Base-by-base conservation (phyloP, 768 basidiomycete species). In the Russula foetens region DNA sequence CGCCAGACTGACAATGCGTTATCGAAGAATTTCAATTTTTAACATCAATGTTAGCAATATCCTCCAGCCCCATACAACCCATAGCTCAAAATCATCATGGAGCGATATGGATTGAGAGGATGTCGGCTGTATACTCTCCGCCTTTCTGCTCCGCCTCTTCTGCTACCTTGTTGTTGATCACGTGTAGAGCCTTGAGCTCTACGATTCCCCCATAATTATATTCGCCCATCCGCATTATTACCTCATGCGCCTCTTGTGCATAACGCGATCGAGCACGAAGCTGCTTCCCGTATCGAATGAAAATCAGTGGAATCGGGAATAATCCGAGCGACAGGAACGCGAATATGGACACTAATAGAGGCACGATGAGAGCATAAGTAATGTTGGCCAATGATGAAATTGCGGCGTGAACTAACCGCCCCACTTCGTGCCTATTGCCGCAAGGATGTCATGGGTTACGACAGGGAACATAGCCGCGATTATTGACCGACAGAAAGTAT, bases 391-490 rank as follows among this genome's bases (percentile, higher is more conserved):
- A 33, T 2, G 9, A 50, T 4, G 17, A 8, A 19, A 31, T 7
- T 35, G 8, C 12, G 12, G n/a, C 8, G 31, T 24, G 47, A n/a
- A 62, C 63, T 26, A 29, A 68, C 66, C 46, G 55, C 67, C 67
- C 67, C 67, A 68, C n/a, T 65, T 64, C 1, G 67, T 67, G 17
- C 67, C 67, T n/a, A 64, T 58, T 35, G 53, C 44, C 14, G 60
- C 47, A 55, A 68, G 23, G 52, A 67, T 48, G 14, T 53, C 45
- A 47, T 68, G 60, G 7, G 68, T 63, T 19, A 62, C 43, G 31
- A 69, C 48, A 6, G 68, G 68, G 28, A 69, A 65, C n/a, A 63
- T 43, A 41, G 63, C 58, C 9, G 59, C 67, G 21, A 67, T 46
- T 15, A 66, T 43, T 21, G 67, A 67, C 31, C 67, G 68, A 7